Evolutionary conservation across 805 yeast genomes (phyloP).

Genomic region (Hanseniaspora lachancei): DNA sequence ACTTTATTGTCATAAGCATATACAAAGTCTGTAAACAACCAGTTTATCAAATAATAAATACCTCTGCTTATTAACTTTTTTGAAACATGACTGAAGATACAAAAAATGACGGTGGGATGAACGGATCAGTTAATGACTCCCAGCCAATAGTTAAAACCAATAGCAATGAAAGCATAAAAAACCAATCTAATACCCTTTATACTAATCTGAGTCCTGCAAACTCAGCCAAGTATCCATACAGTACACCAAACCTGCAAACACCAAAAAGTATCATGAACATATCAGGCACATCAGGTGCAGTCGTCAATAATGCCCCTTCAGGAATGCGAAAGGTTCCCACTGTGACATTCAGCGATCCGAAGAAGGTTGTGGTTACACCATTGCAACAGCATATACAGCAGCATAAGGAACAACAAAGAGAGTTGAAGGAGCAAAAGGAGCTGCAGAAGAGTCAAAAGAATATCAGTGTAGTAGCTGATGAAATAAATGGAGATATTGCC

Average conservation of each 20-base stretch:
- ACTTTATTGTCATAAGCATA: no score
- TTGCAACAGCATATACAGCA: constrained; percentile 12
- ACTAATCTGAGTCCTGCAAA: constrained; percentile 14
- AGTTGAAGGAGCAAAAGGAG: constrained; percentile 11
- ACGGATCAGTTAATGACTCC: neutral
- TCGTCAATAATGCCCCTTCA: constrained; percentile 25
- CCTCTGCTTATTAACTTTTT: neutral
- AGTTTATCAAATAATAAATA: neutral
- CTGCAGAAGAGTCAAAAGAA: neutral
- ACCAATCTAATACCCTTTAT: neutral
- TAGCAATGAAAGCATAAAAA: neutral
- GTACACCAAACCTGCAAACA: constrained; percentile 15
- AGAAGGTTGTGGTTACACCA: constrained; percentile 13
- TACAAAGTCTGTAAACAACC: neutral
- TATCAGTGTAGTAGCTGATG: neutral
- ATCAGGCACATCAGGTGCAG: constrained; percentile 27
- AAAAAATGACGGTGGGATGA: neutral
- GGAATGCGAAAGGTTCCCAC: constrained; percentile 25
- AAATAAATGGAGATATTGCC: neutral
- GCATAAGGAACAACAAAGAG: constrained; percentile 12
- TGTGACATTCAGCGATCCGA: constrained; percentile 24
- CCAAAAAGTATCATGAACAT: constrained; percentile 26
- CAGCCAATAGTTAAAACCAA: neutral
- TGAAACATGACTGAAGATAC: neutral
- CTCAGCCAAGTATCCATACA: constrained; percentile 16